A percentile compares a stretch with the other conserved stretches of the same genome.
Evolutionary conservation across 2,329 filamentous ascomycete genomes (phyloP).

Genomic region (Penicillium expansum): DNA sequence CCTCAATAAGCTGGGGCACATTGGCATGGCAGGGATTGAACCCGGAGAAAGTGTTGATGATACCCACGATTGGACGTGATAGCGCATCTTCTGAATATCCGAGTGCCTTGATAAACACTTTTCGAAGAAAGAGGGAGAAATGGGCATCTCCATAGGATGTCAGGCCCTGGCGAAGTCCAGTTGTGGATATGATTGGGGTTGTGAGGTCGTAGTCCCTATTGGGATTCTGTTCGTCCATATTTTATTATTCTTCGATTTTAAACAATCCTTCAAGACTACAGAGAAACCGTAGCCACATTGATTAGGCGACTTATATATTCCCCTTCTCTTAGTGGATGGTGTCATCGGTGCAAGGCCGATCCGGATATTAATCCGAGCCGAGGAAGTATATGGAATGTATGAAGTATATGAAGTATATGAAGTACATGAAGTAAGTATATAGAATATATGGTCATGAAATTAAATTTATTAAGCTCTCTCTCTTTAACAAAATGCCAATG

Average conservation of each 20-base stretch:
- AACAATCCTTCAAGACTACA: not conserved
- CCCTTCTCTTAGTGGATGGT: slow-evolving; percentile 21
- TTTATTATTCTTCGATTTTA: not conserved
- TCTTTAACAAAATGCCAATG: not conserved
- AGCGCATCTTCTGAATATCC: slow-evolving; percentile 72
- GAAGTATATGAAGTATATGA: too few relatives aligned
- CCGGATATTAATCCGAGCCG: slow-evolving; percentile 23
- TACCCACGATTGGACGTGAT: slow-evolving; percentile 68
- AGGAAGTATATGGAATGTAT: not conserved
- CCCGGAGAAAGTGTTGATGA: slow-evolving; percentile 69
- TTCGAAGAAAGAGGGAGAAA: slow-evolving; percentile 71
- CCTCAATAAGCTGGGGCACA: slow-evolving; percentile 68
- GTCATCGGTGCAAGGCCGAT: slow-evolving; percentile 25
- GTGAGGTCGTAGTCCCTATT: slow-evolving; percentile 59
- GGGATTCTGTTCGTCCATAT: slow-evolving; percentile 1
- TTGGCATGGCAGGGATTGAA: slow-evolving; percentile 76
- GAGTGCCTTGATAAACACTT: slow-evolving; percentile 74
- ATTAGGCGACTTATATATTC: slow-evolving; percentile 16
- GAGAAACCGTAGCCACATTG: not conserved
- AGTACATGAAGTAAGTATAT: not conserved
- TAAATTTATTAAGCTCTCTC: not conserved
- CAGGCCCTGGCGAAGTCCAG: slow-evolving; percentile 62
- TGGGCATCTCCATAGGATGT: slow-evolving; percentile 70
- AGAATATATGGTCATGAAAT: not conserved
- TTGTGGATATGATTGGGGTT: slow-evolving; percentile 49